A percentile compares a stretch with the other conserved stretches of the same genome.
phyloP scores from a whole-genome alignment of 208 protist species.

The Naegleria lovaniensis region DNA sequence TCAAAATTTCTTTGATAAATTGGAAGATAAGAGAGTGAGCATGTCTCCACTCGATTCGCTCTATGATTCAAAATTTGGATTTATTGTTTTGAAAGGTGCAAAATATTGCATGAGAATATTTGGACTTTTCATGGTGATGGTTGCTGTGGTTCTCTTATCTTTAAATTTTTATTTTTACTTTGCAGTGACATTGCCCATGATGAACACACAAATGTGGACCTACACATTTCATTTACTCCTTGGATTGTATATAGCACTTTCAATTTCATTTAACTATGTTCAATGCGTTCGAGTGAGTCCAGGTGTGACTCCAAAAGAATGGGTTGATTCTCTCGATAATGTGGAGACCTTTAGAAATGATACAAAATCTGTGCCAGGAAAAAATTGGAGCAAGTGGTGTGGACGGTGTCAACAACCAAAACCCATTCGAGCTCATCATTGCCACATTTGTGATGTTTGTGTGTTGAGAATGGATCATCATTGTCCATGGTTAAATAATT shows the following conservation, averaged over 20 bases:
- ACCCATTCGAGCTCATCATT: slow-evolving; percentile 69
- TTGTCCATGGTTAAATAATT: slow-evolving; percentile 80
- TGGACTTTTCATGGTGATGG: not conserved
- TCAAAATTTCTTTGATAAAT: slow-evolving; percentile 12
- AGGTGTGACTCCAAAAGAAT: not conserved
- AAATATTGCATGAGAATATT: slow-evolving; percentile 24
- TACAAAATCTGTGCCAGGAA: not conserved
- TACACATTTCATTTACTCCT: not conserved
- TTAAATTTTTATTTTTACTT: slow-evolving; percentile 20
- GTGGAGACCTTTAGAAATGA: not conserved
- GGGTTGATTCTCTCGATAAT: not conserved
- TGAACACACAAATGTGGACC: not conserved
- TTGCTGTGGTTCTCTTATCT: not conserved
- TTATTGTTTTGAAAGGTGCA: not conserved
- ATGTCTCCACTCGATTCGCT: not conserved
- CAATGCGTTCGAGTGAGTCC: not conserved
- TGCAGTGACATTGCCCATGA: not conserved
- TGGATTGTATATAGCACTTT: not conserved
- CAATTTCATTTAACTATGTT: not conserved
- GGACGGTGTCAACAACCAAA: slow-evolving; percentile 59
- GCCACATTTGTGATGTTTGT: slow-evolving; percentile 62
- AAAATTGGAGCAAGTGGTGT: slow-evolving; percentile 44
- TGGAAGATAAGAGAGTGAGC: not conserved
- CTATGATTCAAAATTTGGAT: slow-evolving; percentile 1
- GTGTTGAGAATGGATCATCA: slow-evolving; percentile 77